Percentiles rank a stretch among this genome's conserved stretches.
phyloP scores from a whole-genome alignment of 2,329 filamentous ascomycete species.

The Allantophomopsis cytisporea region DNA sequence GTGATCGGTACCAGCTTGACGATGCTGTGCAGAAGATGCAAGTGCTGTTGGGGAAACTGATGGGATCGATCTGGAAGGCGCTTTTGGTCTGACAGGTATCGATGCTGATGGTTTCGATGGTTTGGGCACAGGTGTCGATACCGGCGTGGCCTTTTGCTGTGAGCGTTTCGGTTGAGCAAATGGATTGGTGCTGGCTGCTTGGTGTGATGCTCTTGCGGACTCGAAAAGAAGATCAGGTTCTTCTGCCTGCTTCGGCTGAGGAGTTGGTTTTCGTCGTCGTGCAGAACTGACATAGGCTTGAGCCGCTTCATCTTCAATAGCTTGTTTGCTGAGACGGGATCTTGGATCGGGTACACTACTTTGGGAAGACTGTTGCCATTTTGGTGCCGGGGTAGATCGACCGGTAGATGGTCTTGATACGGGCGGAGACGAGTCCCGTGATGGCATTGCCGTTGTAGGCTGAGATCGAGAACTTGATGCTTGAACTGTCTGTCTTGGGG shows the following conservation, averaged over 20 bases:
- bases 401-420: conserved; percentile 26
- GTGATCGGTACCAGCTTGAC: conserved; percentile 69
- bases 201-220: conserved; percentile 6
- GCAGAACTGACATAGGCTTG: conserved; percentile 83
- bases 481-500: conserved; percentile 20
- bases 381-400: conserved; percentile 33
- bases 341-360: conserved; percentile 31
- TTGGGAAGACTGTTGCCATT: conserved; percentile 42
- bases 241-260: conserved; percentile 17
- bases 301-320: conserved; percentile 65
- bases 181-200: background rate
- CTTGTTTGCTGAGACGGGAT: conserved; percentile 55
- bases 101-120: conserved; percentile 28
- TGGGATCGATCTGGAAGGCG: conserved; percentile 39
- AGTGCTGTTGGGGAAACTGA: conserved; percentile 55
- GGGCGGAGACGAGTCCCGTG: conserved; percentile 35
- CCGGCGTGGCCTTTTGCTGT: conserved; percentile 18
- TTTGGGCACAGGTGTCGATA: conserved; percentile 22
- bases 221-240: conserved; percentile 54
- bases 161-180: conserved; percentile 12
- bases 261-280: conserved; percentile 55
- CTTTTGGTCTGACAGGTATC: conserved; percentile 29
- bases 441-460: conserved; percentile 9
- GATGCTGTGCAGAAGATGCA: conserved; percentile 62
- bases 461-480: conserved; percentile 8